Conservation (phyloP, 2,329 filamentous ascomycete genomes). For the Plenodomus biglobosus region DNA sequence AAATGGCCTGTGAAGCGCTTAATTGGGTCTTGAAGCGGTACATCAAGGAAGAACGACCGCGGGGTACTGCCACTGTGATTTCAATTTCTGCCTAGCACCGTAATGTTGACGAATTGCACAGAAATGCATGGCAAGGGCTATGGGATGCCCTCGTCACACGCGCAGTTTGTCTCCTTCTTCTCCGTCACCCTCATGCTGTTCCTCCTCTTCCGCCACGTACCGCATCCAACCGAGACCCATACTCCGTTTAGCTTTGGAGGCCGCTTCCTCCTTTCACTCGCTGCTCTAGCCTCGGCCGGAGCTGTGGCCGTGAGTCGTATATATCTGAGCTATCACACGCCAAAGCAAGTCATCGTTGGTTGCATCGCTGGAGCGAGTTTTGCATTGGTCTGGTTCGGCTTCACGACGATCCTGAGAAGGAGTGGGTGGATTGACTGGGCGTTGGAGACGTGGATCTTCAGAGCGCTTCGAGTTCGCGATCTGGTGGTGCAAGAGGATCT, state of each 20-base stretch:
- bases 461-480: conserved; percentile 74
- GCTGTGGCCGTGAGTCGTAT: conserved; percentile 76
- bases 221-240: conserved; percentile 51
- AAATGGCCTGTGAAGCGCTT: conserved; percentile 85
- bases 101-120: conserved; percentile 33
- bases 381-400: conserved; percentile 75
- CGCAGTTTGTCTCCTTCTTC: conserved; percentile 94
- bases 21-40: conserved; percentile 88
- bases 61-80: conserved; percentile 57
- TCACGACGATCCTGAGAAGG: conserved; percentile 67
- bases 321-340: conserved; percentile 92
- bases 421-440: conserved; percentile 72
- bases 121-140: conserved; percentile 86
- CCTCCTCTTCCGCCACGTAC: conserved; percentile 72
- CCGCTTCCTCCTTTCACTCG: conserved; percentile 56
- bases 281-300: conserved; percentile 46
- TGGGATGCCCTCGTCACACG: conserved; percentile 94
- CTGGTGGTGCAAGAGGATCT: conserved; percentile 85
- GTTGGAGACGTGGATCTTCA: conserved; percentile 65
- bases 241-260: conserved; percentile 63
- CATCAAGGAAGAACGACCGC: conserved; percentile 89
- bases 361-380: conserved; percentile 68
- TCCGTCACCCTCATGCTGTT: conserved; percentile 81
- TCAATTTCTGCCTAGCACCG: neutral
- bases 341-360: conserved; percentile 82